Conservation (phyloP, 2,329 filamentous ascomycete species). For the Ceratocystis lukuohia region DNA sequence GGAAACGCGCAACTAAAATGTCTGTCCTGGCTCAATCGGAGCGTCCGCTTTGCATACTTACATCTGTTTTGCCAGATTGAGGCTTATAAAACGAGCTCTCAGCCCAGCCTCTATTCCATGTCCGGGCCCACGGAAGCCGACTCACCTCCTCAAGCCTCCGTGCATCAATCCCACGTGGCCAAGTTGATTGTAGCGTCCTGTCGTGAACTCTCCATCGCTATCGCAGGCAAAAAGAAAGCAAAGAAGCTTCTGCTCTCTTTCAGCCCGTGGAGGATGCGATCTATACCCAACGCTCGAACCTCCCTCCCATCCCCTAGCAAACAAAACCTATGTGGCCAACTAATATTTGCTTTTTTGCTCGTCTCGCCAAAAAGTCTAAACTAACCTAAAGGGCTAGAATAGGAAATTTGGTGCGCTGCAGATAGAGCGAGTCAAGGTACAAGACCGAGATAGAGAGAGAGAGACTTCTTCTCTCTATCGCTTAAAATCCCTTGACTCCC, state of each 20-base stretch:
- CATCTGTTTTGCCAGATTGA: not conserved
- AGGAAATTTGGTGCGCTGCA: constrained; percentile 6
- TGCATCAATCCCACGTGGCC: not conserved
- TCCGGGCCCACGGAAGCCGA: not conserved
- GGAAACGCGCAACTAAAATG: too few species aligned
- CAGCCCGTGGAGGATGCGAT: not conserved
- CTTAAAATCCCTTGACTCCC: constrained; percentile 2
- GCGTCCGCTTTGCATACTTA: not conserved
- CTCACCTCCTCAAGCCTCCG: not conserved
- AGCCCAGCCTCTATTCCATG: not conserved
- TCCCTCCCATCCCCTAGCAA: not conserved
- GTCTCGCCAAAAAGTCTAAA: not conserved
- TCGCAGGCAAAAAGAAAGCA: not conserved
- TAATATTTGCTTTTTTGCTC: not conserved
- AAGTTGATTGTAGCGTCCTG: not conserved
- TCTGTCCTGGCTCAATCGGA: not conserved
- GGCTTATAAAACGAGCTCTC: not conserved
- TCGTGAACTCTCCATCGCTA: not conserved
- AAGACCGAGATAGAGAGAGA: not conserved
- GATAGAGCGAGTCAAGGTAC: not conserved
- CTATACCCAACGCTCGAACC: not conserved
- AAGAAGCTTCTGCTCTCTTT: not conserved
- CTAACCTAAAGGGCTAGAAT: constrained; percentile 7
- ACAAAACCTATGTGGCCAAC: too few species aligned
- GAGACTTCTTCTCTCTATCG: not conserved